Evolutionary conservation across 345 rosid genomes (phyloP).

Genomic region (Physaria fendleri): DNA sequence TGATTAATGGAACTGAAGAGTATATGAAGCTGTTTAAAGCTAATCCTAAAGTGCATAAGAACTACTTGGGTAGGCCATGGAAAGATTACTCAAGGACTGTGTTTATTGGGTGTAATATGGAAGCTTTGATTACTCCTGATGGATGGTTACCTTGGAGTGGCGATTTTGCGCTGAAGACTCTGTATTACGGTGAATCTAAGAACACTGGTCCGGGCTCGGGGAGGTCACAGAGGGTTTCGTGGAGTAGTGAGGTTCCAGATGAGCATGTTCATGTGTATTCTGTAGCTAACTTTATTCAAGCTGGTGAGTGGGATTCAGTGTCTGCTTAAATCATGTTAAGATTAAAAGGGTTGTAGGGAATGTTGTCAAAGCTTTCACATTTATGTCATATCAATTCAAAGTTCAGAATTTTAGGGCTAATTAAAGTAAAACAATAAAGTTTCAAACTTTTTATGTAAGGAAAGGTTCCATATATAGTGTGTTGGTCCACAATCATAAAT

Average conservation of each 20-base stretch:
- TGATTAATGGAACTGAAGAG: conserved; percentile 67
- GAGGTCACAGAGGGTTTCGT: conserved; percentile 44
- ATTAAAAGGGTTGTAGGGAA: not conserved
- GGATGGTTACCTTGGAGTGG: conserved; percentile 89
- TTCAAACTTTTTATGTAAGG: not conserved
- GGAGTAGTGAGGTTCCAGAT: conserved; percentile 71
- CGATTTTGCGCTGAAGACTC: conserved; percentile 65
- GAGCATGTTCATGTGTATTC: conserved; percentile 53
- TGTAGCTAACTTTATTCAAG: conserved; percentile 76
- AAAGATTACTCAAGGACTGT: conserved; percentile 85
- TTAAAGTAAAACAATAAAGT: not conserved
- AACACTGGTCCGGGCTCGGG: conserved; percentile 64
- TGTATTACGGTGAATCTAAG: conserved; percentile 72
- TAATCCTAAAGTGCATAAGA: conserved; percentile 61
- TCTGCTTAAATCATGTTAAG: conserved; percentile 19
- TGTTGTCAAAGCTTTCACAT: not conserved
- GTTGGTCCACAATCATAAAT: conserved; percentile 2
- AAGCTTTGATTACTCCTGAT: conserved; percentile 44
- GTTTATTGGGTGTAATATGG: conserved; percentile 50
- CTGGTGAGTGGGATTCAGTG: conserved; percentile 55
- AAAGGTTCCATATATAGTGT: not conserved
- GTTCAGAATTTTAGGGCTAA: not conserved
- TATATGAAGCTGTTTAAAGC: conserved; percentile 52
- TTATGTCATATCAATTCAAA: not conserved
- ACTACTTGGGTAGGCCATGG: conserved; percentile 89